Percentiles rank a stretch among this genome's conserved stretches.
Conservation (phyloP, 768 basidiomycete genomes). For the Botryobasidium botryosum region DNA sequence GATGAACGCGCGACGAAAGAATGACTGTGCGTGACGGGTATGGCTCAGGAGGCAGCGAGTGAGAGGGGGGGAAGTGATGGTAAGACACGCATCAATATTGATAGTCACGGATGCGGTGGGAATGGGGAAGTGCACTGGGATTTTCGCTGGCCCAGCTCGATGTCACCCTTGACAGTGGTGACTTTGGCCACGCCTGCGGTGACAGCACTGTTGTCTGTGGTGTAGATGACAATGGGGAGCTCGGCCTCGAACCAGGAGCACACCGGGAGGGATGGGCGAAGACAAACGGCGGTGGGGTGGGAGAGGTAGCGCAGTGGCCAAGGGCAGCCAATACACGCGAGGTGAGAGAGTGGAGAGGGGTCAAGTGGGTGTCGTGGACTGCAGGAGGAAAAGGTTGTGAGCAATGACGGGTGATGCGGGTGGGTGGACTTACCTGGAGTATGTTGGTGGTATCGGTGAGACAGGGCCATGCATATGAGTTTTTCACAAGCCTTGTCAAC, state of each 20-base stretch:
- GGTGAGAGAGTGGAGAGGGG: too few relatives aligned
- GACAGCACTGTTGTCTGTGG: constrained; percentile 37
- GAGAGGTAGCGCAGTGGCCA: too few relatives aligned
- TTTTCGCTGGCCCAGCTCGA: constrained; percentile 86
- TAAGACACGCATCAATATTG: constrained; percentile 8
- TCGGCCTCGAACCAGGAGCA: constrained; percentile 72
- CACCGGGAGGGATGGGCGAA: constrained; percentile 68
- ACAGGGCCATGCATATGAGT: too few relatives aligned
- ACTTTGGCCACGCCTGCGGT: constrained; percentile 48
- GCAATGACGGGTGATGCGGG: too few relatives aligned
- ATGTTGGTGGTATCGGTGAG: too few relatives aligned
- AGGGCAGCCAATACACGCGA: too few relatives aligned
- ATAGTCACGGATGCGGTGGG: too few relatives aligned
- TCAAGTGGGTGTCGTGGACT: too few relatives aligned
- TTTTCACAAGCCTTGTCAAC: too few relatives aligned
- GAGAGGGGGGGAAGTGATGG: constrained; percentile 54
- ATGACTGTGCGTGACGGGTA: constrained; percentile 52
- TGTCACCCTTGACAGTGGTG: constrained; percentile 70
- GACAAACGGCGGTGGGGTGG: too few relatives aligned
- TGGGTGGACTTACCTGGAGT: too few relatives aligned
- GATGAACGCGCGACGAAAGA: background rate
- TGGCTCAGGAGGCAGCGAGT: constrained; percentile 79
- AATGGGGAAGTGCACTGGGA: constrained; percentile 92
- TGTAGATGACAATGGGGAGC: constrained; percentile 43
- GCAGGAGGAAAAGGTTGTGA: too few relatives aligned